Evolutionary conservation across 2,329 filamentous ascomycete genomes (phyloP).

Genomic region (Domatiomyces globalis): DNA sequence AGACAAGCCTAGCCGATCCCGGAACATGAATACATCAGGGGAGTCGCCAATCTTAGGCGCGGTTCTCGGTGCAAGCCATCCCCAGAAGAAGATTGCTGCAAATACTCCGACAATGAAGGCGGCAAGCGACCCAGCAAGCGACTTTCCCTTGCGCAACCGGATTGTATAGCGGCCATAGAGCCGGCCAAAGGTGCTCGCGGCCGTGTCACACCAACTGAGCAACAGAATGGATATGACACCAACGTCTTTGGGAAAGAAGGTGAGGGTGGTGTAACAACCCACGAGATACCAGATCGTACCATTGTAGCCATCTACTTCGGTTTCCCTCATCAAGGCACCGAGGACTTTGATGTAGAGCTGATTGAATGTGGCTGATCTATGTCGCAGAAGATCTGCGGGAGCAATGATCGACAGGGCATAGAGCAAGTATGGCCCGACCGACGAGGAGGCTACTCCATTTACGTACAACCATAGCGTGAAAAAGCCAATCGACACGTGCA

Average conservation of each 20-base stretch:
- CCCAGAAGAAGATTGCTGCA: conserved; percentile 79
- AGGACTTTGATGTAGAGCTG: conserved; percentile 69
- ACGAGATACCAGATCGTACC: conserved; percentile 94
- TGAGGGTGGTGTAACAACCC: conserved; percentile 73
- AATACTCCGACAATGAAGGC: conserved; percentile 71
- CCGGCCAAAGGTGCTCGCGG: conserved; percentile 84
- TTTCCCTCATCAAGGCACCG: conserved; percentile 92
- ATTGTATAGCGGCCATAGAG: conserved; percentile 82
- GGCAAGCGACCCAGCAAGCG: conserved; percentile 72
- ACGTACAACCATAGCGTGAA: conserved; percentile 76
- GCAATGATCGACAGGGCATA: conserved; percentile 70
- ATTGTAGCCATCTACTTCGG: conserved; percentile 86
- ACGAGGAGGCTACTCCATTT: conserved; percentile 57
- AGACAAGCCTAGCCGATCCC: conserved; percentile 60
- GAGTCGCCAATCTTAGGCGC: conserved; percentile 38
- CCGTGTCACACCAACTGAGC: conserved; percentile 95
- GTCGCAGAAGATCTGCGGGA: conserved; percentile 65
- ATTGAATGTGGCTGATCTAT: conserved; percentile 70
- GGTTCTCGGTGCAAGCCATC: conserved; percentile 58
- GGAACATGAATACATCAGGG: conserved; percentile 63
- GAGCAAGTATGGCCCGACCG: conserved; percentile 76
- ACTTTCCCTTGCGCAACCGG: conserved; percentile 73
- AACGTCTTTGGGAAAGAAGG: conserved; percentile 84
- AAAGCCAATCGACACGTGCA: conserved; percentile 96
- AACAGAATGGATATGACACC: conserved; percentile 79